Percentiles rank a stretch among this genome's conserved stretches.
These are phyloP conservation scores for Hymenoscyphus repandus DNA, from an alignment of 2,329 filamentous ascomycete species.

Conservation along the genomic window DNA sequence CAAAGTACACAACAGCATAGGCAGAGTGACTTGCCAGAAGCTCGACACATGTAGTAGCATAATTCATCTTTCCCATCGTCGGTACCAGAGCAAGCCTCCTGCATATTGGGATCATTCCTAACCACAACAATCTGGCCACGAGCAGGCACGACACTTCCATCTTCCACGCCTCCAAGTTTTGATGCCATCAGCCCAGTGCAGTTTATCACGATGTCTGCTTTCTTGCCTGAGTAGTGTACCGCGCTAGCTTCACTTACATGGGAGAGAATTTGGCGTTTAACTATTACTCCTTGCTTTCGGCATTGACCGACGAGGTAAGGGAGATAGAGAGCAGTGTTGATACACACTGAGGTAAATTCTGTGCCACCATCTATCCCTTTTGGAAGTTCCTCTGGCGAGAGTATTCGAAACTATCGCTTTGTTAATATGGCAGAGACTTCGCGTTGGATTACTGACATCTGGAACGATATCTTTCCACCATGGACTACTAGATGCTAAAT, in stretches of 20 bases:
- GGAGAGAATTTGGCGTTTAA: conserved; percentile 57
- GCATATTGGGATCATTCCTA: conserved; percentile 56
- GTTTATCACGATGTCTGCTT: conserved; percentile 71
- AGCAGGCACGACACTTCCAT: conserved; percentile 65
- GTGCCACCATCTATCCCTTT: neutral
- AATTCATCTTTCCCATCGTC: conserved; percentile 60
- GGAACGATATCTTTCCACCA: neutral
- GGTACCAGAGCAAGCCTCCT: conserved; percentile 56
- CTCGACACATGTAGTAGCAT: conserved; percentile 57
- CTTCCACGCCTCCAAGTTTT: conserved; percentile 75
- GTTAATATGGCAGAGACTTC: neutral
- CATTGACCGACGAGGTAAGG: conserved; percentile 81
- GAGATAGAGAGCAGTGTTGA: conserved; percentile 85
- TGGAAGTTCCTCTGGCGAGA: neutral
- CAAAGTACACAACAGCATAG: neutral
- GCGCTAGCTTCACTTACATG: conserved; percentile 68
- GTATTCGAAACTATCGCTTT: neutral
- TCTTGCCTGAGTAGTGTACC: conserved; percentile 51
- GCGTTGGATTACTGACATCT: neutral
- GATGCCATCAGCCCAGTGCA: conserved; percentile 74
- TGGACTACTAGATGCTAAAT: conserved; percentile 70
- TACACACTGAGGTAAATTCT: conserved; percentile 67
- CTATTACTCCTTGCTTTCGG: conserved; percentile 62
- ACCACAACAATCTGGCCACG: conserved; percentile 74
- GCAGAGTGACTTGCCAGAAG: neutral